Percentiles rank a stretch among this genome's conserved stretches.
These are phyloP conservation scores for Cyberlindnera misumaiensis DNA, from an alignment of 805 yeast genomes.

Conservation along the genomic window DNA sequence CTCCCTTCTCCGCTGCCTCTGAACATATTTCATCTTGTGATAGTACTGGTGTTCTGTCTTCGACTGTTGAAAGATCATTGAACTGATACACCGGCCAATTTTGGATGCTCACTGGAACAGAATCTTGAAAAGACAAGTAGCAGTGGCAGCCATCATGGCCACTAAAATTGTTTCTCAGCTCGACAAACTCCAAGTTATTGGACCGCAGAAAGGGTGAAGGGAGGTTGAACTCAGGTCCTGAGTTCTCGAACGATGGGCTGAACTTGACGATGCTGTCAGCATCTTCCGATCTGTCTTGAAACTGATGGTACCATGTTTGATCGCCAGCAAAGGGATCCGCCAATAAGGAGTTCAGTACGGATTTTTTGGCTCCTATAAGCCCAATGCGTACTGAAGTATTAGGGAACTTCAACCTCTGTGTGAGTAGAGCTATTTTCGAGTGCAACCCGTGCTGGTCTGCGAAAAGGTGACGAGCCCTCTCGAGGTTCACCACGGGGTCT, in stretches of 20 bases:
- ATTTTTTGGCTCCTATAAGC: slow-evolving; percentile 18
- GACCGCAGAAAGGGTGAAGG: slow-evolving; percentile 24
- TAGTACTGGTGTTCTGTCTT: slow-evolving; percentile 8
- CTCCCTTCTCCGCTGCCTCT: slow-evolving; percentile 16
- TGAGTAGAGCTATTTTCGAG: slow-evolving; percentile 21
- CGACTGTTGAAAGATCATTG: slow-evolving; percentile 9
- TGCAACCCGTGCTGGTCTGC: slow-evolving; percentile 20
- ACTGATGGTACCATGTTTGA: slow-evolving; percentile 24
- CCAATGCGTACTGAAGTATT: slow-evolving; percentile 24
- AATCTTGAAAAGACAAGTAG: slow-evolving; percentile 20
- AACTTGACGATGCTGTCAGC: slow-evolving; percentile 15
- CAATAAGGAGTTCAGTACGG: slow-evolving; percentile 23
- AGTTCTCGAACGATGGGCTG: slow-evolving; percentile 17
- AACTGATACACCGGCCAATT: slow-evolving; percentile 19
- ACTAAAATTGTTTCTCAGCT: slow-evolving; percentile 9
- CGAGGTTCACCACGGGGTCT: slow-evolving; percentile 13
- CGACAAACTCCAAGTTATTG: slow-evolving; percentile 22
- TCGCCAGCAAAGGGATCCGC: slow-evolving; percentile 28
- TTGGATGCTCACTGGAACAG: slow-evolving; percentile 6
- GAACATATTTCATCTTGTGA: slow-evolving; percentile 23
- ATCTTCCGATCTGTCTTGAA: slow-evolving; percentile 3
- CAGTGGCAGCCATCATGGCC: slow-evolving; percentile 25
- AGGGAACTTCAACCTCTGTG: slow-evolving; percentile 8
- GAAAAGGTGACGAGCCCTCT: slow-evolving; percentile 14
- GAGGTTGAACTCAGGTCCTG: slow-evolving; percentile 13